Evolutionary conservation across 495 filamentous ascomycete species (phyloP).

Genomic region (Penicillium bialowiezense): DNA sequence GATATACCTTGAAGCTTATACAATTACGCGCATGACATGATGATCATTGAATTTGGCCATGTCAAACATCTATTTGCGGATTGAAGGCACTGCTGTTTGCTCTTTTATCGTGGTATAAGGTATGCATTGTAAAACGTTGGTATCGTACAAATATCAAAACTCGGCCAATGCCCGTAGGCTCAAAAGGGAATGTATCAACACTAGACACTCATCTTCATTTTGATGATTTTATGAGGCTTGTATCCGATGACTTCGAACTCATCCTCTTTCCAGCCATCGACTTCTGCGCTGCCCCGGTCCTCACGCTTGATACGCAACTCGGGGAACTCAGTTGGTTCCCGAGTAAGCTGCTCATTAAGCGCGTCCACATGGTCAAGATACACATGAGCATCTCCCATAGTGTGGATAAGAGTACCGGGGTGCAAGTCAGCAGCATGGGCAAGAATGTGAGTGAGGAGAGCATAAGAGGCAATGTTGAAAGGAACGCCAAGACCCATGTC

Average conservation of each 20-base stretch:
- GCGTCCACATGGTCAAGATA: conserved; percentile 93
- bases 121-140: conserved; percentile 7
- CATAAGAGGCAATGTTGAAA: conserved; percentile 96
- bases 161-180: not conserved
- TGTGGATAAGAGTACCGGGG: conserved; percentile 81
- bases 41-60: not conserved
- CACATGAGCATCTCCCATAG: conserved; percentile 95
- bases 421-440: conserved; percentile 80
- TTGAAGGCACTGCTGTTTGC: not conserved
- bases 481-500: conserved; percentile 98
- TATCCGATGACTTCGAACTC: conserved; percentile 90
- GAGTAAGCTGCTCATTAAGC: conserved; percentile 70
- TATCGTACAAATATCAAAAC: conserved; percentile 19
- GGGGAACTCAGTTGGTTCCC: conserved; percentile 82
- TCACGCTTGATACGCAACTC: conserved; percentile 66
- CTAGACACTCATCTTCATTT: conserved; percentile 98
- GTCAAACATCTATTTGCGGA: not conserved
- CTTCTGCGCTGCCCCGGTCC: conserved; percentile 53
- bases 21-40: not conserved
- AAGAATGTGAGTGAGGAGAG: conserved; percentile 88
- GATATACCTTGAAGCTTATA: conserved; percentile 5
- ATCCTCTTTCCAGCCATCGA: conserved; percentile 83
- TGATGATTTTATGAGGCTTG: conserved; percentile 81
- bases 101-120: not conserved
- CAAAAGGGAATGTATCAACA: not conserved